A percentile compares a stretch with the other conserved stretches of the same genome.
Conservation (phyloP, 805 yeast species). For the Pichia eremophila region DNA sequence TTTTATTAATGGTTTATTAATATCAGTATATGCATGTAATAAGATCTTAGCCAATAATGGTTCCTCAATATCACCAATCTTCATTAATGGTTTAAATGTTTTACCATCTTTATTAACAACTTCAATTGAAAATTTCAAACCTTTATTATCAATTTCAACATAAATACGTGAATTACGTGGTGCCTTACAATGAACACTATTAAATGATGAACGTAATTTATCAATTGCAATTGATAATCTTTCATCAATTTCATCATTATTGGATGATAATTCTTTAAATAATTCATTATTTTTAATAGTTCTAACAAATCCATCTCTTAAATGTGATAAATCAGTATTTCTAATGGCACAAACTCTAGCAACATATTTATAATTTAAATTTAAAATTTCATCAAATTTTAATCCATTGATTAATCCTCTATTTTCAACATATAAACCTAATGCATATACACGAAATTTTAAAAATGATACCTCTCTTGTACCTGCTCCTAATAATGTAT, state of each 20-base stretch:
- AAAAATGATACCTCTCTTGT: constrained; percentile 76
- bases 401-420: constrained; percentile 38
- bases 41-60: constrained; percentile 60
- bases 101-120: constrained; percentile 7
- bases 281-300: constrained; percentile 62
- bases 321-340: constrained; percentile 83
- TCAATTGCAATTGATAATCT: constrained; percentile 41
- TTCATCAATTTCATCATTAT: constrained; percentile 26
- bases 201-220: constrained; percentile 54
- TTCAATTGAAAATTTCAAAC: background rate
- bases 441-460: constrained; percentile 74
- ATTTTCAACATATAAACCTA: constrained; percentile 69
- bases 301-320: constrained; percentile 82
- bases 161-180: constrained; percentile 63
- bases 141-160: constrained; percentile 39
- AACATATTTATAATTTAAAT: constrained; percentile 49
- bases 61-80: constrained; percentile 52
- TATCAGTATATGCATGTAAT: constrained; percentile 68
- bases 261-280: constrained; percentile 38
- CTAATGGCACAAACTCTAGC: constrained; percentile 80
- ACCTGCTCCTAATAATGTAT: constrained; percentile 62
- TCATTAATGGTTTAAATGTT: background rate
- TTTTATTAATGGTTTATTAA: constrained; percentile 52
- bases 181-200: constrained; percentile 52
- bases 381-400: constrained; percentile 37